phyloP scores from a whole-genome alignment of 805 yeast species.

The Pichia heedii region DNA sequence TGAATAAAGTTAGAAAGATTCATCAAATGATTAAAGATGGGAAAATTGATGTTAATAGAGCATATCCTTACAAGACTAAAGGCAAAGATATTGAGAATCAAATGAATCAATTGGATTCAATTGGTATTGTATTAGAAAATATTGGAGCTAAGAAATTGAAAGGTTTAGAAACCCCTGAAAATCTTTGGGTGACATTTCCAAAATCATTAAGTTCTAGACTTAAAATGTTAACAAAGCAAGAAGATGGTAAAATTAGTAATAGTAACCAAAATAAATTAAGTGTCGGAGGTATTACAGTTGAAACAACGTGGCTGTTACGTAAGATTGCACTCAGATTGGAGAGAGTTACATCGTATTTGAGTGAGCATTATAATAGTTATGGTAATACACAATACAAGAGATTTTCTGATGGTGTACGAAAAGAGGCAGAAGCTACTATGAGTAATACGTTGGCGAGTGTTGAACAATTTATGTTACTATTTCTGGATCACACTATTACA shows the following conservation, averaged over 20 bases:
- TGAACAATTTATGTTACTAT: conserved; percentile 40
- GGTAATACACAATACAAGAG: conserved; percentile 11
- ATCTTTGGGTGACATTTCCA: conserved; percentile 73
- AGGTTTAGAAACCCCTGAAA: conserved; percentile 91
- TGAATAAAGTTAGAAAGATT: conserved; percentile 45
- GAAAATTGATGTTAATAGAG: conserved; percentile 26
- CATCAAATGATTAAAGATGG: conserved; percentile 33
- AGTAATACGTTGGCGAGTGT: conserved; percentile 9
- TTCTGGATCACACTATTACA: conserved; percentile 58
- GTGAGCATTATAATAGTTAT: conserved; percentile 29
- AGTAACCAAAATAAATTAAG: conserved; percentile 19
- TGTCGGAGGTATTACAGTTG: conserved; percentile 24
- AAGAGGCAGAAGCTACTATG: conserved; percentile 13
- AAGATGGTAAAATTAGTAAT: conserved; percentile 25
- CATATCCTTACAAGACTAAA: conserved; percentile 33
- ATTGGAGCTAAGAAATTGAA: conserved; percentile 85
- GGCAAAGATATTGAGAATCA: conserved; percentile 50
- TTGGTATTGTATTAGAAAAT: conserved; percentile 59
- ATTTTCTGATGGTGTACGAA: conserved; percentile 13
- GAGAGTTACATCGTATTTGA: conserved; percentile 39
- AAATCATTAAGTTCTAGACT: conserved; percentile 50
- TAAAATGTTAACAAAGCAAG: conserved; percentile 26
- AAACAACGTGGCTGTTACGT: conserved; percentile 34
- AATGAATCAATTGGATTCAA: conserved; percentile 50
- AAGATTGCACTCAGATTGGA: conserved; percentile 50